Percentiles rank a stretch among this genome's conserved stretches.
Conservation (phyloP, 2,329 filamentous ascomycete species). For the Colletotrichum shisoi region DNA sequence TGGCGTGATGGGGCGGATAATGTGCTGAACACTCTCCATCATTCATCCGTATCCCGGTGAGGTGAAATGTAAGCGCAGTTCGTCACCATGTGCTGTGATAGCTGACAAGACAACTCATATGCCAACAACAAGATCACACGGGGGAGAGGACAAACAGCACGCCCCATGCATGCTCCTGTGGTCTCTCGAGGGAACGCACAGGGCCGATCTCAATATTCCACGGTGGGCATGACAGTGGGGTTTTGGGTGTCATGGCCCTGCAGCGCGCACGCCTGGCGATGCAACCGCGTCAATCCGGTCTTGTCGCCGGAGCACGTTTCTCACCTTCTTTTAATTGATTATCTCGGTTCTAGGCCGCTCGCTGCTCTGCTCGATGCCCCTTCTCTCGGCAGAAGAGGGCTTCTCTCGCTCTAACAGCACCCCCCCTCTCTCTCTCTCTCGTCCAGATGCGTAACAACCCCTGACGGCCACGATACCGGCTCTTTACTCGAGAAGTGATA, state of each 20-base stretch:
- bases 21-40: background rate
- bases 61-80: background rate
- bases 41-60: too few relatives aligned
- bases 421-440: background rate
- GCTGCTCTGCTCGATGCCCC: too few relatives aligned
- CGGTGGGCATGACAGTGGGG: constrained; percentile 29
- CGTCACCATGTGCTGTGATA: background rate
- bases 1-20: background rate
- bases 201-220: constrained; percentile 33
- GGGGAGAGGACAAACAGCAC: background rate
- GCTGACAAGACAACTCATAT: background rate
- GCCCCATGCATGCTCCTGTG: constrained; percentile 1
- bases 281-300: constrained; percentile 5
- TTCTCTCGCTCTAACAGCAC: constrained; percentile 3
- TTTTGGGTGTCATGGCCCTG: constrained; percentile 15
- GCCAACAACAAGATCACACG: background rate
- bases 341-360: background rate
- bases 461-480: constrained; percentile 23
- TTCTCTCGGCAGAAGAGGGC: background rate
- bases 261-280: constrained; percentile 1
- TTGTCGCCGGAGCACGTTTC: constrained; percentile 12
- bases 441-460: constrained; percentile 16
- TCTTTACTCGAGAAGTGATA: constrained; percentile 15
- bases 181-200: constrained; percentile 12
- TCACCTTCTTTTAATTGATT: constrained; percentile 6